These are phyloP conservation scores for Pythium volutum DNA, from an alignment of 352 stramenopile genomes.

Conservation along the genomic window DNA sequence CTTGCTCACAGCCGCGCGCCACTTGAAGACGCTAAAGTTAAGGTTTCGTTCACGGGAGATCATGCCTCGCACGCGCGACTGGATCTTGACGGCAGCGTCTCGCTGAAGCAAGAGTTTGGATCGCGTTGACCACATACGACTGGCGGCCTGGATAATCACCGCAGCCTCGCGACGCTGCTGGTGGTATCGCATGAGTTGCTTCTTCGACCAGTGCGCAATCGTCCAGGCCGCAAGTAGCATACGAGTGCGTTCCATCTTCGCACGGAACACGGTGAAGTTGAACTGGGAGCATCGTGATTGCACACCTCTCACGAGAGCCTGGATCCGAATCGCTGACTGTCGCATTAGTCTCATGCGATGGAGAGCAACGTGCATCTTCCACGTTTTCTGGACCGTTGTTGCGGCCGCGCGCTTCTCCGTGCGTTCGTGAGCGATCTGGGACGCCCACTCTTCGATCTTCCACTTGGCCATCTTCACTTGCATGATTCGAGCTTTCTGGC, in stretches of 20 bases:
- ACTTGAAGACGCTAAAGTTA: constrained; percentile 20
- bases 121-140: constrained; percentile 4
- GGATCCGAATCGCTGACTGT: constrained; percentile 12
- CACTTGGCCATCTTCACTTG: constrained; percentile 20
- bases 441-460: constrained; percentile 18
- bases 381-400: constrained; percentile 42
- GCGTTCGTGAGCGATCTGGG: constrained; percentile 4
- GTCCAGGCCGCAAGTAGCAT: constrained; percentile 15
- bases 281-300: constrained; percentile 12
- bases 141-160: neutral
- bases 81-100: constrained; percentile 8
- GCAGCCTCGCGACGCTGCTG: neutral
- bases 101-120: neutral
- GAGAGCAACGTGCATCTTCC: constrained; percentile 10
- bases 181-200: constrained; percentile 1
- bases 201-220: constrained; percentile 13
- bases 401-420: constrained; percentile 24
- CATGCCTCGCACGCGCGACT: constrained; percentile 12
- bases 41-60: constrained; percentile 10
- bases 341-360: neutral
- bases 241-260: constrained; percentile 2
- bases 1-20: constrained; percentile 7
- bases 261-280: constrained; percentile 5
- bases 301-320: constrained; percentile 17
- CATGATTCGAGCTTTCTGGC: constrained; percentile 5